Conservation (phyloP, 768 basidiomycete genomes). For the Pleurotus pulmonarius region DNA sequence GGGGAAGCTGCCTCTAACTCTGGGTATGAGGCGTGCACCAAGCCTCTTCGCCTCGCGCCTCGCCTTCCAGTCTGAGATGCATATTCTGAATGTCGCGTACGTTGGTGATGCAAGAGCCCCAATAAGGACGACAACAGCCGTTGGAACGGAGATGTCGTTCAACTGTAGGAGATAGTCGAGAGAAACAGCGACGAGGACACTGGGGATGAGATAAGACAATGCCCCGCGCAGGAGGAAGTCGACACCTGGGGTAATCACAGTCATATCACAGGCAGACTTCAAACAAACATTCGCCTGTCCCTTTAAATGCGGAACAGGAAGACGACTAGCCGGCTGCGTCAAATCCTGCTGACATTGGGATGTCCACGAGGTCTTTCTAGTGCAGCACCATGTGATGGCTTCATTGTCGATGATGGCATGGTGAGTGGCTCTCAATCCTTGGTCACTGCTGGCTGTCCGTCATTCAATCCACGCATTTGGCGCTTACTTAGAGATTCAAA, state of each 20-base stretch:
- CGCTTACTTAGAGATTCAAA: too few species aligned
- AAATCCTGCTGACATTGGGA: too few species aligned
- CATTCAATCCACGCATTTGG: too few species aligned
- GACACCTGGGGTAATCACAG: conserved; percentile 29
- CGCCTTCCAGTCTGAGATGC: conserved; percentile 23
- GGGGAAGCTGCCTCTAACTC: conserved; percentile 30
- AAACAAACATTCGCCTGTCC: too few species aligned
- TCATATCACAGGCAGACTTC: conserved; percentile 13
- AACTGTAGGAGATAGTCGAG: conserved; percentile 15
- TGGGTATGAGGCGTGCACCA: conserved; percentile 43
- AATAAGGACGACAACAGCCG: conserved; percentile 34
- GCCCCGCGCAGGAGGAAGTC: conserved; percentile 27
- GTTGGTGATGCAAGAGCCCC: conserved; percentile 30
- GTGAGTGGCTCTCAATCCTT: too few species aligned
- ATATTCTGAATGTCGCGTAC: conserved; percentile 24
- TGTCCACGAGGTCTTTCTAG: too few species aligned
- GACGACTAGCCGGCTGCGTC: too few species aligned
- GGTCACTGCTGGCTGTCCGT: too few species aligned
- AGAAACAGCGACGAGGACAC: conserved; percentile 12
- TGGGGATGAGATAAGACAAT: too few species aligned
- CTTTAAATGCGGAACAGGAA: too few species aligned
- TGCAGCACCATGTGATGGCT: too few species aligned
- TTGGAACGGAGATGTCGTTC: conserved; percentile 23
- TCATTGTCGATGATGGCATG: too few species aligned
- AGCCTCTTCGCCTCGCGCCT: conserved; percentile 34